These are phyloP conservation scores for Cystofilobasidium ferigula DNA, from an alignment of 768 basidiomycete species.

Conservation along the genomic window DNA sequence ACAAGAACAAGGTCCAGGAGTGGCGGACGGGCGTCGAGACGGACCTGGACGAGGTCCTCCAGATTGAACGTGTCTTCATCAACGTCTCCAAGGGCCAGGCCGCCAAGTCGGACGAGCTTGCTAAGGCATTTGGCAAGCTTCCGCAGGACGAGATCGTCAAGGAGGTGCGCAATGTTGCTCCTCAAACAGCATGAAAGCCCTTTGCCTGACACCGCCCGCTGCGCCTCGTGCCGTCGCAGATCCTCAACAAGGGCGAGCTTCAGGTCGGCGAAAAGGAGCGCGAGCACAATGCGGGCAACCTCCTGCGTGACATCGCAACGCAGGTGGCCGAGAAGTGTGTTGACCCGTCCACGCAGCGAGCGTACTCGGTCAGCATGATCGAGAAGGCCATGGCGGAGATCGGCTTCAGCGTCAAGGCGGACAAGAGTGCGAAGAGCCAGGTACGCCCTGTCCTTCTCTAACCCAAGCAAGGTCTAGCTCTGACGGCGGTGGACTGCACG, in stretches of 20 bases:
- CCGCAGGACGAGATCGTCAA: constrained; percentile 62
- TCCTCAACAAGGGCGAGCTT: constrained; percentile 87
- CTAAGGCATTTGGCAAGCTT: constrained; percentile 78
- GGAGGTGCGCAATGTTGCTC: constrained; percentile 48
- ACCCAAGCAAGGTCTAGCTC: neutral
- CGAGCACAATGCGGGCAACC: constrained; percentile 69
- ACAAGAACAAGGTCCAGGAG: constrained; percentile 98
- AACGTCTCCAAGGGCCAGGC: constrained; percentile 96
- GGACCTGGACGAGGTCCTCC: constrained; percentile 85
- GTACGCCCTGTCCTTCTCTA: constrained; percentile 41
- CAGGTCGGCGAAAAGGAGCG: constrained; percentile 97
- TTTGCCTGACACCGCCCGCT: neutral
- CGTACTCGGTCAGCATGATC: constrained; percentile 88
- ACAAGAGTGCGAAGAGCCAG: constrained; percentile 91
- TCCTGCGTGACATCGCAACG: constrained; percentile 82
- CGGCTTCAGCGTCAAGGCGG: constrained; percentile 76
- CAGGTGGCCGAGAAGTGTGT: constrained; percentile 92
- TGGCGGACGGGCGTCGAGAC: constrained; percentile 90
- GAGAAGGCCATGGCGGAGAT: constrained; percentile 96
- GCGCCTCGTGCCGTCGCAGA: constrained; percentile 43
- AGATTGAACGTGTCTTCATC: constrained; percentile 87
- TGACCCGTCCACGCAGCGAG: constrained; percentile 75
- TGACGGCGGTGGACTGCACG: neutral
- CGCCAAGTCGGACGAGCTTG: constrained; percentile 75
- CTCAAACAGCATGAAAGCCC: neutral